These are phyloP conservation scores for Macrophomina tecta DNA, from an alignment of 2,329 filamentous ascomycete genomes.

Conservation along the genomic window DNA sequence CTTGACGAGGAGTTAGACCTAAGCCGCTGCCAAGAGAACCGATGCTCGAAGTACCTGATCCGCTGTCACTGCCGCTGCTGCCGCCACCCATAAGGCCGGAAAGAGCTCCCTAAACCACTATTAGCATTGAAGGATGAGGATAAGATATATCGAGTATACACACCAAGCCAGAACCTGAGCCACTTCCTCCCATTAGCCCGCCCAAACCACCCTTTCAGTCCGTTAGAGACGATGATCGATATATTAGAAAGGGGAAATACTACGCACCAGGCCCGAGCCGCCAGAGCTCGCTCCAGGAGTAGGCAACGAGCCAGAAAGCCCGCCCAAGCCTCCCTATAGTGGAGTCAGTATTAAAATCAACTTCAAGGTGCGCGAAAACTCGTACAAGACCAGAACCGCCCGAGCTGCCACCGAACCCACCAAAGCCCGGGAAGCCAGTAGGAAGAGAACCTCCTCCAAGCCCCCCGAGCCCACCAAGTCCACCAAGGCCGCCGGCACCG, in stretches of 20 bases:
- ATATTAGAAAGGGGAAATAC: no score
- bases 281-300: not conserved
- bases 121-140: not conserved
- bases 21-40: conserved; percentile 4
- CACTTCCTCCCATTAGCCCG: no score
- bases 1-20: conserved; percentile 11
- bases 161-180: no score
- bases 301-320: not conserved
- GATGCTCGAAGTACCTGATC: conserved; percentile 1
- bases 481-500: not conserved
- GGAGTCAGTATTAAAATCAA: not conserved
- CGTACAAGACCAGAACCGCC: not conserved
- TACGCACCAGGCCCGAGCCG: no score
- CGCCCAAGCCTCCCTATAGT: not conserved
- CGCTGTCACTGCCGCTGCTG: not conserved
- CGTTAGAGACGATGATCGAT: no score
- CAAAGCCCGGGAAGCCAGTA: not conserved
- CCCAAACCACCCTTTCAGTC: no score
- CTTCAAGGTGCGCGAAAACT: not conserved
- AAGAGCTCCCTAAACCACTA: not conserved
- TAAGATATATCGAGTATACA: not conserved
- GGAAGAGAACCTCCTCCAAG: not conserved
- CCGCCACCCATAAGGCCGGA: not conserved
- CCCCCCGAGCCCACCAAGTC: not conserved
- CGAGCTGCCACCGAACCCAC: not conserved